Evolutionary conservation across 371 early-diverging fungal genomes (phyloP).

Genomic region (Mortierella sp.): DNA sequence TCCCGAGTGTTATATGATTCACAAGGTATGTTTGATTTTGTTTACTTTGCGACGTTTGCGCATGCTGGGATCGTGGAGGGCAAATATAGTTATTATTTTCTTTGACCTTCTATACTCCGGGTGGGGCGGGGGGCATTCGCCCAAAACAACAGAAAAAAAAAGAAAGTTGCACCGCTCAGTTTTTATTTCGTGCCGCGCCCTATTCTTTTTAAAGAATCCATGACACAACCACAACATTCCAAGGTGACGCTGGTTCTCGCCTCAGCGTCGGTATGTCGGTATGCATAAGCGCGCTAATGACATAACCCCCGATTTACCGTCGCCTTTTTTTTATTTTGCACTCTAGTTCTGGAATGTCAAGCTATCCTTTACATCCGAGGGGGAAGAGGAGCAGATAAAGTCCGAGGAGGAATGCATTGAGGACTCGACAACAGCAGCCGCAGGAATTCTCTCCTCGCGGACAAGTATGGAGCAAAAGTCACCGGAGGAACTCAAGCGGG

Average conservation of each 20-base stretch:
- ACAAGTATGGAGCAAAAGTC: slow-evolving; percentile 53
- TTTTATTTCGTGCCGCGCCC: slow-evolving; percentile 1
- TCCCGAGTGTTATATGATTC: slow-evolving; percentile 99
- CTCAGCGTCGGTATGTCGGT: neutral
- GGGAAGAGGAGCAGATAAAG: slow-evolving; percentile 26
- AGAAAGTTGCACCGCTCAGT: neutral
- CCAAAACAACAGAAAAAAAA: slow-evolving; percentile 3
- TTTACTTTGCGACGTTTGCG: neutral
- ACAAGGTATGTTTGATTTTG: slow-evolving; percentile 71
- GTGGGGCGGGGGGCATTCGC: slow-evolving; percentile 10
- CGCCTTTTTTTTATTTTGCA: neutral
- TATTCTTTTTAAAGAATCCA: neutral
- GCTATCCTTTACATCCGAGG: slow-evolving; percentile 56
- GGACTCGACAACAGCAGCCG: slow-evolving; percentile 11
- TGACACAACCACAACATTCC: slow-evolving; percentile 5
- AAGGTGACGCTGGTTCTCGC: neutral
- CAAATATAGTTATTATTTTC: slow-evolving; percentile 12
- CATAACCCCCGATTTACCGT: slow-evolving; percentile 20
- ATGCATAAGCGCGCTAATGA: slow-evolving; percentile 1
- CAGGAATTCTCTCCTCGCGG: slow-evolving; percentile 3
- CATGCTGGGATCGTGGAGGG: neutral
- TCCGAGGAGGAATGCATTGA: slow-evolving; percentile 7
- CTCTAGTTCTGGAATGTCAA: slow-evolving; percentile 86
- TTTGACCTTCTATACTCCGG: slow-evolving; percentile 10
- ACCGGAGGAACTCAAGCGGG: slow-evolving; percentile 65